These are phyloP conservation scores for Lachancea nothofagi DNA, from an alignment of 805 yeast species.

Conservation along the genomic window DNA sequence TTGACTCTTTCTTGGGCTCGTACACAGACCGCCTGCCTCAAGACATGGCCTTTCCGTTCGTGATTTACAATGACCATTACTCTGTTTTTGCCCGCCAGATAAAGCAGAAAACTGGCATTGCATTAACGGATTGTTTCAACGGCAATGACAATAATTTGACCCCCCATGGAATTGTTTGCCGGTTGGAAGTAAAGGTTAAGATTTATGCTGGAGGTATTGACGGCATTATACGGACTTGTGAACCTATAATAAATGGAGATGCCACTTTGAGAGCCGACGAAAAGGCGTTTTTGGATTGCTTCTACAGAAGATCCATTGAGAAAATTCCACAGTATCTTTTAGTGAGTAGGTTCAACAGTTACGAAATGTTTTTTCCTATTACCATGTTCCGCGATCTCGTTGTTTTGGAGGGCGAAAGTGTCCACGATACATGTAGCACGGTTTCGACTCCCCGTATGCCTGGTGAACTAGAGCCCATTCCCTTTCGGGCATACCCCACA, in stretches of 20 bases:
- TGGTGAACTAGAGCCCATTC: background rate
- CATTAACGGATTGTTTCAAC: slow-evolving; percentile 9
- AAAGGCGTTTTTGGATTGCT: background rate
- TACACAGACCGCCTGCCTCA: slow-evolving; percentile 14
- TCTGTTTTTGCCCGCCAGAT: slow-evolving; percentile 9
- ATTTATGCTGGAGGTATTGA: slow-evolving; percentile 20
- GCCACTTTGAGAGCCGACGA: slow-evolving; percentile 8
- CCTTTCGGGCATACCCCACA: slow-evolving; percentile 1
- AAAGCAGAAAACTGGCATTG: slow-evolving; percentile 10
- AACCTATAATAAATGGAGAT: slow-evolving; percentile 12
- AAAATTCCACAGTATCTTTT: slow-evolving; percentile 8
- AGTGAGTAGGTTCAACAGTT: slow-evolving; percentile 5
- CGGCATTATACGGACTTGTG: slow-evolving; percentile 19
- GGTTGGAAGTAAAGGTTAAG: slow-evolving; percentile 18
- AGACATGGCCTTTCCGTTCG: slow-evolving; percentile 18
- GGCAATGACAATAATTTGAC: slow-evolving; percentile 20
- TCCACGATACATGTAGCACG: background rate
- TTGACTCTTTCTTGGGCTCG: slow-evolving; percentile 23
- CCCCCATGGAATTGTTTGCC: slow-evolving; percentile 24
- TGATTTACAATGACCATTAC: slow-evolving; percentile 18
- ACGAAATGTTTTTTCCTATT: slow-evolving; percentile 12
- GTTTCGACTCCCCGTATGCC: background rate
- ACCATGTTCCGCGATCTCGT: slow-evolving; percentile 4
- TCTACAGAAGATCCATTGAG: slow-evolving; percentile 8
- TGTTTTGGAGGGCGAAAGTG: background rate